Conservation (phyloP, 768 basidiomycete species). For the Boletus reticuloceps region DNA sequence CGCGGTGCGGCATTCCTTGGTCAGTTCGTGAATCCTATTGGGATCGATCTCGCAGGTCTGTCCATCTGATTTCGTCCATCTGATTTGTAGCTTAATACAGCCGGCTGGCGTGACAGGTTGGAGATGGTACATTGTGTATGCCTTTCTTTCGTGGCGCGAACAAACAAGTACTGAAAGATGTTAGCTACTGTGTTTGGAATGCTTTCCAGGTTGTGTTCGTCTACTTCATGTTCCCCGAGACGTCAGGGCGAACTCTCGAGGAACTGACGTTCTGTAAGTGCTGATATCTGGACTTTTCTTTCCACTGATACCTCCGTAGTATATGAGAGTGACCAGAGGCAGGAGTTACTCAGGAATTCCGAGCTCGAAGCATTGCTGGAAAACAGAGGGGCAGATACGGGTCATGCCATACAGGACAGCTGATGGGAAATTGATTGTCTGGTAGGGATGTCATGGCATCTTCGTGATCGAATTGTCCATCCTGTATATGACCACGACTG, state of each 20-base stretch:
- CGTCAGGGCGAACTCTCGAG: slow-evolving; percentile 18
- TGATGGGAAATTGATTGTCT: too few relatives aligned
- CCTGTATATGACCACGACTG: too few relatives aligned
- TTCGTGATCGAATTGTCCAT: too few relatives aligned
- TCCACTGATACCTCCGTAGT: neutral
- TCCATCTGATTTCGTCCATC: neutral
- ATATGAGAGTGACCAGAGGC: slow-evolving; percentile 1
- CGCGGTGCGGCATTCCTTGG: slow-evolving; percentile 30
- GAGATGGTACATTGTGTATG: slow-evolving; percentile 18
- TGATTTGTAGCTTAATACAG: neutral
- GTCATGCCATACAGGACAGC: too few relatives aligned
- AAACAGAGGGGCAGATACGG: slow-evolving; percentile 11
- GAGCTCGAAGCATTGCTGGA: neutral
- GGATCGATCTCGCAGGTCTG: slow-evolving; percentile 8
- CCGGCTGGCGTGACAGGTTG: neutral
- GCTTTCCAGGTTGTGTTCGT: slow-evolving; percentile 15
- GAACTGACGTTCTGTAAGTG: slow-evolving; percentile 19
- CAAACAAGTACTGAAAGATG: neutral
- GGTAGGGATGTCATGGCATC: too few relatives aligned
- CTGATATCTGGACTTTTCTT: neutral
- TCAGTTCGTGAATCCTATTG: slow-evolving; percentile 19
- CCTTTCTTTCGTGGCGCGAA: neutral
- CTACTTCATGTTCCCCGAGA: slow-evolving; percentile 21
- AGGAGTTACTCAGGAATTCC: neutral
- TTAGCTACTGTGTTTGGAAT: slow-evolving; percentile 16